Evolutionary conservation across 169 alveolate genomes (phyloP).

Genomic region (Plasmodium yoelii): DNA sequence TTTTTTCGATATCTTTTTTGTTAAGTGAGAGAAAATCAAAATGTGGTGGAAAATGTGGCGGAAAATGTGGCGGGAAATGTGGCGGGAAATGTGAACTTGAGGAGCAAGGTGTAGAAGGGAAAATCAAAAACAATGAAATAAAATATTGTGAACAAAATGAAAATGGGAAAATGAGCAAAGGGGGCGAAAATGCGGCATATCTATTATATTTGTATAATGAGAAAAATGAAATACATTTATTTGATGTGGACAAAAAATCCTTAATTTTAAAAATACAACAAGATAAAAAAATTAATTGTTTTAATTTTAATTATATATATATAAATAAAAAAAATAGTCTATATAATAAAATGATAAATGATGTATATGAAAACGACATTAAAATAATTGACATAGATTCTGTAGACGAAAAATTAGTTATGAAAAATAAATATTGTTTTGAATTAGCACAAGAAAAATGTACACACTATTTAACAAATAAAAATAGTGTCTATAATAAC

Average conservation of each 20-base stretch:
- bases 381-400: constrained; percentile 28
- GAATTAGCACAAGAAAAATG: constrained; percentile 25
- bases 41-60: not conserved
- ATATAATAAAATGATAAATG: constrained; percentile 39
- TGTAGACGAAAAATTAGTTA: constrained; percentile 11
- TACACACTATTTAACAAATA: not conserved
- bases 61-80: not conserved
- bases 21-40: not conserved
- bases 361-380: constrained; percentile 25
- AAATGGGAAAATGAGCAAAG: too few species aligned
- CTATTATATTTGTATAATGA: constrained; percentile 41
- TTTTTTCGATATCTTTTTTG: constrained; percentile 1
- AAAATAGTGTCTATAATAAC: not conserved
- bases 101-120: not conserved
- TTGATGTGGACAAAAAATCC: constrained; percentile 25
- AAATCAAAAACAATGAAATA: not conserved
- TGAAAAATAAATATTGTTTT: constrained; percentile 39
- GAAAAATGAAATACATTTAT: constrained; percentile 66
- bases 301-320: constrained; percentile 39
- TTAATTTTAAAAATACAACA: constrained; percentile 32
- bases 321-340: constrained; percentile 60
- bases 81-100: not conserved
- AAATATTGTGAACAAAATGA: too few species aligned
- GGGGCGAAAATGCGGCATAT: not conserved
- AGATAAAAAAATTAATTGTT: constrained; percentile 16